Percentiles rank a stretch among this genome's conserved stretches.
These are phyloP conservation scores for Cladorrhinum sp. DNA, from an alignment of 2,329 filamentous ascomycete species.

Conservation along the genomic window DNA sequence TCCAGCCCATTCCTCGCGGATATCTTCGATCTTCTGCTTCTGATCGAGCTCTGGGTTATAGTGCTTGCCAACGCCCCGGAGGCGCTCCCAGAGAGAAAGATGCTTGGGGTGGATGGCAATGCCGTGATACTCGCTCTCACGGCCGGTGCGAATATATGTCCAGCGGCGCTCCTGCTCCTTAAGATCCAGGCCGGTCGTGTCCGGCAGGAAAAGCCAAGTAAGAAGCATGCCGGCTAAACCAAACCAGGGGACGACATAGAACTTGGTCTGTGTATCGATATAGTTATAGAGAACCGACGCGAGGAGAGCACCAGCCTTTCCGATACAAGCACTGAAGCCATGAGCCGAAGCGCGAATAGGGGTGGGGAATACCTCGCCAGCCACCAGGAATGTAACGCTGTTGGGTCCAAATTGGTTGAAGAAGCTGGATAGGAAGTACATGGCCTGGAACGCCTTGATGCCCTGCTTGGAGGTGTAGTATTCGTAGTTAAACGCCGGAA, in stretches of 20 bases:
- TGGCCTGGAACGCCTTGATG: constrained; percentile 89
- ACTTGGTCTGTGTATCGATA: constrained; percentile 79
- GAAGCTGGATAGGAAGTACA: constrained; percentile 97
- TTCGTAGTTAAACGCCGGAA: constrained; percentile 83
- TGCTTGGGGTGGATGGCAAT: constrained; percentile 89
- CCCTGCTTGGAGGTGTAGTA: constrained; percentile 72
- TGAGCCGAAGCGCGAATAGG: constrained; percentile 90
- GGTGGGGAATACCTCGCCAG: constrained; percentile 94
- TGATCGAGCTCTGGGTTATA: constrained; percentile 84
- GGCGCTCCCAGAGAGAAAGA: constrained; percentile 82
- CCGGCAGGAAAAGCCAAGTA: constrained; percentile 84
- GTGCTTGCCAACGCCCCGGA: constrained; percentile 71
- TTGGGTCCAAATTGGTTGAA: constrained; percentile 99
- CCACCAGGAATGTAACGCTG: constrained; percentile 92
- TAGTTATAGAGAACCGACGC: constrained; percentile 94
- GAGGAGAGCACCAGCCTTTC: constrained; percentile 83
- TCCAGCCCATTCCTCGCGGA: constrained; percentile 62
- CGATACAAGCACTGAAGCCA: constrained; percentile 87
- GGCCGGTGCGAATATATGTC: constrained; percentile 77
- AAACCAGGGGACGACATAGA: constrained; percentile 94
- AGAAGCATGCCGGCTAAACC: constrained; percentile 82
- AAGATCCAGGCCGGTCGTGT: constrained; percentile 92
- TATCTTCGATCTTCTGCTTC: constrained; percentile 79
- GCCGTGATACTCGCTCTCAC: constrained; percentile 82
- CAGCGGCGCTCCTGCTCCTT: constrained; percentile 97